These are phyloP conservation scores for Halophytophthora batemanensis DNA, from an alignment of 352 stramenopile species.

Conservation along the genomic window DNA sequence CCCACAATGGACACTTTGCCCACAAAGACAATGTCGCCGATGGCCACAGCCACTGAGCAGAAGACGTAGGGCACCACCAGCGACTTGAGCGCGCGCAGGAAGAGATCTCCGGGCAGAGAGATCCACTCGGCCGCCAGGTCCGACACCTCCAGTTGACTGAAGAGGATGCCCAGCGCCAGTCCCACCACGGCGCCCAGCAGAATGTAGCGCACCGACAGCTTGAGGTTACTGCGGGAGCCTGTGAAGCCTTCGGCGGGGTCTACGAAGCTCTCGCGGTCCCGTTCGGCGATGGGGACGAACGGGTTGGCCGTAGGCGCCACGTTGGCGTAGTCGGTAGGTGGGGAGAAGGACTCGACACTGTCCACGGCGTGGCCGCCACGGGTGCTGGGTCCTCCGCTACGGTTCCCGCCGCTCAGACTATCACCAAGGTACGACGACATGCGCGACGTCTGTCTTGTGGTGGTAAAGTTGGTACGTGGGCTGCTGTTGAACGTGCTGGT, in stretches of 20 bases:
- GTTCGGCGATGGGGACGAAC: conserved; percentile 32
- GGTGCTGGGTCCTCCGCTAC: no score
- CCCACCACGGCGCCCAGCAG: conserved; percentile 50
- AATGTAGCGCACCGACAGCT: conserved; percentile 51
- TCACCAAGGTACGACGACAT: conserved; percentile 5
- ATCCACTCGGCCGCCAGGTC: conserved; percentile 49
- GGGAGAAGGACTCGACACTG: conserved; percentile 10
- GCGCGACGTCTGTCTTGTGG: conserved; percentile 20
- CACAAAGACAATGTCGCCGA: conserved; percentile 73
- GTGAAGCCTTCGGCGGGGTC: conserved; percentile 28
- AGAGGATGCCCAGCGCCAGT: conserved; percentile 46
- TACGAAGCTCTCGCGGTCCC: conserved; percentile 8
- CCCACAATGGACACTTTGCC: conserved; percentile 71
- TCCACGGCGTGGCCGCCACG: conserved; percentile 5
- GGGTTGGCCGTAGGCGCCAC: conserved; percentile 29
- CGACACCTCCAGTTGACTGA: conserved; percentile 42
- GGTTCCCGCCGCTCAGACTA: conserved; percentile 2
- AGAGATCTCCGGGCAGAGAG: conserved; percentile 68
- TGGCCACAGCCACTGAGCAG: conserved; percentile 70
- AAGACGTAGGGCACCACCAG: conserved; percentile 84
- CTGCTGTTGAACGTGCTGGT: conserved; percentile 18
- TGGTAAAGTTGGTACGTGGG: conserved; percentile 48
- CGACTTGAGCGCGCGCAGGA: conserved; percentile 69
- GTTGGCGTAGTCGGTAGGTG: conserved; percentile 37
- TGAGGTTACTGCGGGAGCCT: conserved; percentile 40